phyloP scores from a whole-genome alignment of 106 monocot species.

The Apostasia shenzhenica region DNA sequence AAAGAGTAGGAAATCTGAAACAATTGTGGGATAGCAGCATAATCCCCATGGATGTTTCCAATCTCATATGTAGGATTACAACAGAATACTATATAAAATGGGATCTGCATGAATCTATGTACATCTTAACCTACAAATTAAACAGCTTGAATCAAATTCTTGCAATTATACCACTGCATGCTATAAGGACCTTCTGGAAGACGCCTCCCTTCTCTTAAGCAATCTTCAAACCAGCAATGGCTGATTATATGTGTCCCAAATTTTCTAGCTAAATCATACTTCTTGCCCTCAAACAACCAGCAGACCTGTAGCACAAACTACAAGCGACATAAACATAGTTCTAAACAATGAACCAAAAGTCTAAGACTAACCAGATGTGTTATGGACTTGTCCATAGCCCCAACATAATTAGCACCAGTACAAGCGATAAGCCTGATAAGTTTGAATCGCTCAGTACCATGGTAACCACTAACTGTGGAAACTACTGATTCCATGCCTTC shows the following conservation, averaged over 20 bases:
- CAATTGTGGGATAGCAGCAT: too few species aligned
- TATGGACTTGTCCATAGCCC: conserved; percentile 59
- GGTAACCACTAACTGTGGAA: conserved; percentile 85
- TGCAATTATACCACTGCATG: conserved; percentile 47
- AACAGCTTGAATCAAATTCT: not conserved
- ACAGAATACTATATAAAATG: not conserved
- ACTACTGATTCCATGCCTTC: conserved; percentile 74
- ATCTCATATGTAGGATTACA: not conserved
- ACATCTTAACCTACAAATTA: not conserved
- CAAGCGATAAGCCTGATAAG: conserved; percentile 82
- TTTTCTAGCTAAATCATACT: conserved; percentile 54
- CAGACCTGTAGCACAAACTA: conserved; percentile 52
- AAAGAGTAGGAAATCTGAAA: too few species aligned
- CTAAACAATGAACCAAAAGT: not conserved
- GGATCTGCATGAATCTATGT: not conserved
- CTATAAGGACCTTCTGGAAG: conserved; percentile 68
- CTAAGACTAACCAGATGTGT: conserved; percentile 71
- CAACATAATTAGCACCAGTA: conserved; percentile 78
- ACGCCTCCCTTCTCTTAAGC: conserved; percentile 67
- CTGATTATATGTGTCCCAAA: conserved; percentile 55
- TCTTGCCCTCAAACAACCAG: conserved; percentile 80
- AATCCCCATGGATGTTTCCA: too few species aligned
- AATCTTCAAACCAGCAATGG: conserved; percentile 89
- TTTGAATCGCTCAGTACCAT: conserved; percentile 65
- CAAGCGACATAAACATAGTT: not conserved